Evolutionary conservation across 768 basidiomycete genomes (phyloP), one percentile per base, ranked within the genome.

Genomic region (Leccinellum albellum): DNA sequence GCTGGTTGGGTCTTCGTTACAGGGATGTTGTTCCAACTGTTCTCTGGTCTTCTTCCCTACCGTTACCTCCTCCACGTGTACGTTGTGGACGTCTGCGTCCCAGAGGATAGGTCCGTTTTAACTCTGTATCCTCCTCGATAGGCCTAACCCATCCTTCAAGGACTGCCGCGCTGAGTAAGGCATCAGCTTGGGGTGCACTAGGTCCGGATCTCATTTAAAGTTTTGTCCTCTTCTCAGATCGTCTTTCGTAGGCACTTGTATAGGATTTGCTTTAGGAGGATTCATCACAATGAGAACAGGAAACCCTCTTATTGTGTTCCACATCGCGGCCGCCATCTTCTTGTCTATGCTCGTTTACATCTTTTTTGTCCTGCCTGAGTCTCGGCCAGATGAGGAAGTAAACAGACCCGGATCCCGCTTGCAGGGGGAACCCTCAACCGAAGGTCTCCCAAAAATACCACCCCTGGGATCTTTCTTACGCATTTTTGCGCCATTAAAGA

Each of bases 241-340:
- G 21, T 54, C 20, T 29, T 15, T 31, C 47, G 0, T 45, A 73
- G 70, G 72, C 29, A 58, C 56, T 17, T 61, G 58, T 13, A 32
- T 72, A 31, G 67, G 73, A 5, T 73, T 65, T 52, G 56, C 58
- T 53, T 29, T 68, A 0, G 73, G 73, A 44, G 73, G 73, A n/a
- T 54, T 60, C 4, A 32, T 74, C 20, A 73, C 73, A 14, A 70
- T 66, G 4, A 50, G 55, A 8, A 62, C 67, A 8, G 61, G 63
- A 6, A 56, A 72, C 32, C 50, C 63, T 9, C 45, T 64, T 1
- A 57, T 63, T 0, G 72, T 74, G 10, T 70, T 64, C 42, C 58
- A 64, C 28, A 33, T 62, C 6, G 59, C 64, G 7, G 50, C 50
- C 1, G 53, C 47, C 1, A 48, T 73, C n/a, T 61, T 63, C 40